These are phyloP conservation scores for Sphagnum magellanicum DNA, from an alignment of 228 moss, liverwort and hornwort species.

Conservation along the genomic window DNA sequence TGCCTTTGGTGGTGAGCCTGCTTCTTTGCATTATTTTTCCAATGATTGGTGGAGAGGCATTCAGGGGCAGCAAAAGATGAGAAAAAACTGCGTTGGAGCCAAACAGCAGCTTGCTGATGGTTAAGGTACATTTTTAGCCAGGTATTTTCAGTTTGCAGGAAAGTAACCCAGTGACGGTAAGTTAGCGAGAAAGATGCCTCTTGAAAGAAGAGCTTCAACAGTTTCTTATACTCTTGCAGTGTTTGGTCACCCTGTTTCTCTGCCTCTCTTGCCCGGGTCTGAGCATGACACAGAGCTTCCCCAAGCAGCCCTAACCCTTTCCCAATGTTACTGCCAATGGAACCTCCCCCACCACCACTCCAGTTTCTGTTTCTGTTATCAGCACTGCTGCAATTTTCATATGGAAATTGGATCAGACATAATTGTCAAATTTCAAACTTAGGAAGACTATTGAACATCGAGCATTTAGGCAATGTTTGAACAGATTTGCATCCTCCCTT, in stretches of 20 bases:
- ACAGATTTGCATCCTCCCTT: too few species aligned
- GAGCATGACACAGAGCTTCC: slow-evolving; percentile 71
- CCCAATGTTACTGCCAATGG: slow-evolving; percentile 11
- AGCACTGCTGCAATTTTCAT: slow-evolving; percentile 19
- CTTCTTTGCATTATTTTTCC: slow-evolving; percentile 27
- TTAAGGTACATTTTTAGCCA: slow-evolving; percentile 46
- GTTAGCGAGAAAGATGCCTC: slow-evolving; percentile 70
- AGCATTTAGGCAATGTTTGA: too few species aligned
- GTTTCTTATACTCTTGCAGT: slow-evolving; percentile 41
- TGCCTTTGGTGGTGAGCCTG: slow-evolving; percentile 20
- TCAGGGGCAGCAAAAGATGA: slow-evolving; percentile 49
- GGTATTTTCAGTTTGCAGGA: slow-evolving; percentile 63
- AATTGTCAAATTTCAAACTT: too few species aligned
- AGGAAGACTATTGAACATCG: too few species aligned
- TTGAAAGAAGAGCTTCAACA: slow-evolving; percentile 49
- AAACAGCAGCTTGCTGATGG: slow-evolving; percentile 23
- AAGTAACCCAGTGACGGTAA: slow-evolving; percentile 64
- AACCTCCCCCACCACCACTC: slow-evolving; percentile 29
- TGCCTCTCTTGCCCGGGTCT: slow-evolving; percentile 66
- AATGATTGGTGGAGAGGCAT: slow-evolving; percentile 35
- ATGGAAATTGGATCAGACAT: too few species aligned
- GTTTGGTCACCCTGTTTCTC: slow-evolving; percentile 57
- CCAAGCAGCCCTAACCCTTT: slow-evolving; percentile 42
- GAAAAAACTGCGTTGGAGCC: slow-evolving; percentile 45
- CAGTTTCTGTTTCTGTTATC: slow-evolving; percentile 37